Evolutionary conservation across 2,329 filamentous ascomycete species (phyloP), one percentile per base, ranked within the genome.

Genomic region (Fusarium palustre): DNA sequence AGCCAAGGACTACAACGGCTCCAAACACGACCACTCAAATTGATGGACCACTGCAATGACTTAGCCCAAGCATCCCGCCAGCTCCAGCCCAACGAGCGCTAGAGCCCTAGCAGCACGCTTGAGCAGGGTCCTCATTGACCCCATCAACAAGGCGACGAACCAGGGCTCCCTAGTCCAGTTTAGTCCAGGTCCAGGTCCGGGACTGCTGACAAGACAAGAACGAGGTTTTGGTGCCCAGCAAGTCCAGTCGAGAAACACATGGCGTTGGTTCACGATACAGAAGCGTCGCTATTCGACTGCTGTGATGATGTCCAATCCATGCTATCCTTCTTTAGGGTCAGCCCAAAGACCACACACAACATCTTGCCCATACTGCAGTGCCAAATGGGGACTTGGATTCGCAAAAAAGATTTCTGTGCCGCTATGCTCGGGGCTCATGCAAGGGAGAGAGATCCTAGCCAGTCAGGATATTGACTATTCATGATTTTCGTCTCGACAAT

Each of bases 131-230:
- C 53, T 55, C 63, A 57, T 64, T 46, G 52, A 61, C 62, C 42
- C 69, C 65, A 69, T 69, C 67, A 45, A 69, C 69, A 64, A 42
- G 71, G 67, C 64, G 64, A 56, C 64, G 59, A 69, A 69, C 69
- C 59, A 69, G 72, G 72, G 50, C 65, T 45, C 47, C 63, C 68
- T 61, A 54, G 71, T 60, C 50, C 59, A 55, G 25, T 34, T 28
- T 50, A 50, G 34, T 12, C 48, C 48, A 50, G 48, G 48, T 50
- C 48, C 48, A 34, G 34, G 31, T 36, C 33, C 16, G 36, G 59
- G 66, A 59, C 64, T 69, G 67, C 69, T 74, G 71, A 71, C 66
- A 67, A 55, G 55, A 62, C 66, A 68, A 57, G 54, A 62, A 68
- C 53, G 47, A 53, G 62, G 61, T 41, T 69, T 69, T 55, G 66